Conservation (phyloP, 2,329 filamentous ascomycete genomes). For the Talaromyces funiculosus region DNA sequence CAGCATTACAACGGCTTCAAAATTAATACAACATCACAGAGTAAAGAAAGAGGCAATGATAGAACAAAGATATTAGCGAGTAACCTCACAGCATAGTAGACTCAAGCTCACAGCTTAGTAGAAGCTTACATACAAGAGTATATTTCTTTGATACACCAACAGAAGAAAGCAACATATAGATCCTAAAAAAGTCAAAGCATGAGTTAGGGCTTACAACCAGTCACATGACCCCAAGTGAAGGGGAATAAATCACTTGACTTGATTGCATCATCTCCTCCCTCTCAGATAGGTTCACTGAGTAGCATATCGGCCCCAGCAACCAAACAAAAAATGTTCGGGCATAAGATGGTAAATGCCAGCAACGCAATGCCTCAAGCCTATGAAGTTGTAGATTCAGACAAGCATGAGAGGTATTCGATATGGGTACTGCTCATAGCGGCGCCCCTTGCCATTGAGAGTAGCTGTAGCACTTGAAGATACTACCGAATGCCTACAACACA, state of each 20-base stretch:
- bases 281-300: not conserved
- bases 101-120: not conserved
- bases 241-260: not conserved
- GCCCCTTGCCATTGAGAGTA: not conserved
- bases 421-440: not conserved
- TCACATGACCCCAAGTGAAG: not conserved
- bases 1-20: not conserved
- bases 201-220: not conserved
- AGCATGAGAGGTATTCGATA: not conserved
- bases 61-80: not conserved
- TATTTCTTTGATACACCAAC: not conserved
- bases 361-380: not conserved
- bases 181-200: too few species aligned
- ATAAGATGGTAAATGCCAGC: not conserved
- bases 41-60: not conserved
- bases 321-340: not conserved
- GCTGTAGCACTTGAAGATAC: not conserved
- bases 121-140: not conserved
- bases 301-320: not conserved
- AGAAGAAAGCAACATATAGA: not conserved
- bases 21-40: not conserved
- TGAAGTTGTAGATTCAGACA: not conserved
- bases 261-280: not conserved
- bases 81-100: not conserved
- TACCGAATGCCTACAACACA: not conserved